phyloP scores from a whole-genome alignment of 73 alveolate species.

The Urostyla sp. region DNA sequence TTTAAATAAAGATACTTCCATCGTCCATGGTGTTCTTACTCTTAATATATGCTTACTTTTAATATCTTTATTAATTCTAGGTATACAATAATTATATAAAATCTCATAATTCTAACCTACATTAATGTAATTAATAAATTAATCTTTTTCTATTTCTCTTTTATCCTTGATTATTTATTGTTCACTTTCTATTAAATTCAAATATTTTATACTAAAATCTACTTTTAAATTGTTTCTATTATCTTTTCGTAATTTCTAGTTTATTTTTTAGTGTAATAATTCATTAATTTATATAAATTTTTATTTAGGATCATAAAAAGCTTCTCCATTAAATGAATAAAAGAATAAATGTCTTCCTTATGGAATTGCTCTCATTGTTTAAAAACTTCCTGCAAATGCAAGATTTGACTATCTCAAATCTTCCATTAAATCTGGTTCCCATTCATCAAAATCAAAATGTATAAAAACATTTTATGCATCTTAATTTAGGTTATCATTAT shows the following conservation, averaged over 20 bases:
- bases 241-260: not conserved
- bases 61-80: conserved; percentile 47
- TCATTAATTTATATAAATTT: conserved; percentile 11
- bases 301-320: not conserved
- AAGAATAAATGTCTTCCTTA: conserved; percentile 56
- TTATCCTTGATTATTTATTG: not conserved
- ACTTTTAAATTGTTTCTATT: not conserved
- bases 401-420: conserved; percentile 17
- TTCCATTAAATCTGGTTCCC: conserved; percentile 67
- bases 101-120: conserved; percentile 27
- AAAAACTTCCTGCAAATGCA: conserved; percentile 5
- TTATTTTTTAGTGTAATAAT: not conserved
- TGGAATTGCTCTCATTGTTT: conserved; percentile 55
- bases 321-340: conserved; percentile 44
- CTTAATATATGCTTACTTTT: conserved; percentile 16
- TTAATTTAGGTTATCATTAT: not conserved
- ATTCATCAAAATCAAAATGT: conserved; percentile 70
- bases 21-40: conserved; percentile 62
- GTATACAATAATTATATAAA: conserved; percentile 39
- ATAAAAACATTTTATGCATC: conserved; percentile 54
- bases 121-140: conserved; percentile 1
- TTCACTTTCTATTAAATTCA: not conserved
- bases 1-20: conserved; percentile 55
- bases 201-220: not conserved
- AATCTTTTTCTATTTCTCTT: not conserved